Evolutionary conservation across 2,329 filamentous ascomycete genomes (phyloP).

Genomic region (Phyllosticta citriasiana): DNA sequence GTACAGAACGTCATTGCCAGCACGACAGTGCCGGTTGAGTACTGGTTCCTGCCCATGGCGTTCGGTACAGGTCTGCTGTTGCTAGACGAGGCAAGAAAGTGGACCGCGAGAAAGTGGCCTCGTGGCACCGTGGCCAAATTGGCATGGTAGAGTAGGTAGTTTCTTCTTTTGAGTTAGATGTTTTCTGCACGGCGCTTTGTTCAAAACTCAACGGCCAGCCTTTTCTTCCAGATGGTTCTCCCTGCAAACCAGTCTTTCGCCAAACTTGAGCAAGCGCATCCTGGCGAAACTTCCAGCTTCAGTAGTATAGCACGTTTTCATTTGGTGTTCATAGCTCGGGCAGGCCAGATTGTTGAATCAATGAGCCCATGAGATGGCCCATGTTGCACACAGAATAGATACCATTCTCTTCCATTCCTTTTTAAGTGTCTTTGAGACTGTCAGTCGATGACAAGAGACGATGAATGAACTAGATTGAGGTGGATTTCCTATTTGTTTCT

Average conservation of each 20-base stretch:
- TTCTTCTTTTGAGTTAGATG: background rate
- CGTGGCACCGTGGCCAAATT: constrained; percentile 46
- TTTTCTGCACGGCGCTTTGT: background rate
- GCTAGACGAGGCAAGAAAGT: constrained; percentile 60
- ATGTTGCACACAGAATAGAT: background rate
- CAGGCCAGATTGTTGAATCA: background rate
- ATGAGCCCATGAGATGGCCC: background rate
- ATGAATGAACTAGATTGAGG: background rate
- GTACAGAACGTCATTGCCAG: constrained; percentile 54
- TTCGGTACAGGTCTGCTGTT: constrained; percentile 57
- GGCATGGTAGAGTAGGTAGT: constrained; percentile 45
- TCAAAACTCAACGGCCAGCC: background rate
- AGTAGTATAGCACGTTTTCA: background rate
- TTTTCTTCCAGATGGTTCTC: background rate
- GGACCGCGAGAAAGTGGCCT: constrained; percentile 49
- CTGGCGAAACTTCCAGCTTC: too few relatives aligned
- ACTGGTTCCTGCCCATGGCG: constrained; percentile 67
- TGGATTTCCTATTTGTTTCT: background rate
- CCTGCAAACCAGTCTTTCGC: background rate
- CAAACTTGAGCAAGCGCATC: background rate
- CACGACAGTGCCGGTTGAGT: constrained; percentile 54
- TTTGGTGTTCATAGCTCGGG: background rate
- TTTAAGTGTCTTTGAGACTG: background rate
- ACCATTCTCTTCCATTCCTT: background rate
- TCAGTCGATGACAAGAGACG: background rate